Evolutionary conservation across 106 monocot species (phyloP).

Genomic region (Amphibolis antarctica): DNA sequence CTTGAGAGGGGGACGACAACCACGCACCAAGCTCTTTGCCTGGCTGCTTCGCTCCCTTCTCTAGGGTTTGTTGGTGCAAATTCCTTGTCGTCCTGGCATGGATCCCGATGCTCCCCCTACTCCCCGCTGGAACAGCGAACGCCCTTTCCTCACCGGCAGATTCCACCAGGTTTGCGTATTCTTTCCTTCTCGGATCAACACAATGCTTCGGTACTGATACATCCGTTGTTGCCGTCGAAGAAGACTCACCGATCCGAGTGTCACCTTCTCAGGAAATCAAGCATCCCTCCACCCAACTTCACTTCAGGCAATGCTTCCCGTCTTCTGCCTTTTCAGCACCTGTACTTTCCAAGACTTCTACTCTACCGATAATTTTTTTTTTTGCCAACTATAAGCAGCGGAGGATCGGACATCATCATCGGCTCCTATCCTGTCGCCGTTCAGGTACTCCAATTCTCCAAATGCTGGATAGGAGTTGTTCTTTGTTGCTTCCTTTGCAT

Average conservation of each 20-base stretch:
- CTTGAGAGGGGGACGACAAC: neutral
- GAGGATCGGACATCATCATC: slow-evolving; percentile 11
- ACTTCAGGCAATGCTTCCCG: slow-evolving; percentile 28
- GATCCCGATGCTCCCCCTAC: slow-evolving; percentile 5
- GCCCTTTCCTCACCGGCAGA: slow-evolving; percentile 44
- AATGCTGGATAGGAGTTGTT: neutral
- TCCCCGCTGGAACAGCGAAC: slow-evolving; percentile 82
- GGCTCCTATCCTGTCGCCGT: slow-evolving; percentile 27
- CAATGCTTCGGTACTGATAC: too few species aligned
- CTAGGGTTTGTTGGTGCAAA: too few species aligned
- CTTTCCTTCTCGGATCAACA: neutral
- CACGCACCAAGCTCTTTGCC: too few species aligned
- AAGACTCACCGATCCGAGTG: too few species aligned
- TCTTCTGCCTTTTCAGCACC: neutral
- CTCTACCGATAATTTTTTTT: neutral
- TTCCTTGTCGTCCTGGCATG: too few species aligned
- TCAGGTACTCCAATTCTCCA: slow-evolving; percentile 7
- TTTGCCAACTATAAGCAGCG: neutral
- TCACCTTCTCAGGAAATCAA: slow-evolving; percentile 75
- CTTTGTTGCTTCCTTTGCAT: neutral
- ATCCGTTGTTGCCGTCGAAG: neutral
- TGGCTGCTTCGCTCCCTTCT: too few species aligned
- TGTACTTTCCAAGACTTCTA: neutral
- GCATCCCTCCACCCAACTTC: slow-evolving; percentile 32
- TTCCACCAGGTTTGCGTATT: slow-evolving; percentile 1